A percentile compares a stretch with the other conserved stretches of the same genome.
Evolutionary conservation across 2,329 filamentous ascomycete species (phyloP).

Genomic region (Aurifilum marmelostoma): DNA sequence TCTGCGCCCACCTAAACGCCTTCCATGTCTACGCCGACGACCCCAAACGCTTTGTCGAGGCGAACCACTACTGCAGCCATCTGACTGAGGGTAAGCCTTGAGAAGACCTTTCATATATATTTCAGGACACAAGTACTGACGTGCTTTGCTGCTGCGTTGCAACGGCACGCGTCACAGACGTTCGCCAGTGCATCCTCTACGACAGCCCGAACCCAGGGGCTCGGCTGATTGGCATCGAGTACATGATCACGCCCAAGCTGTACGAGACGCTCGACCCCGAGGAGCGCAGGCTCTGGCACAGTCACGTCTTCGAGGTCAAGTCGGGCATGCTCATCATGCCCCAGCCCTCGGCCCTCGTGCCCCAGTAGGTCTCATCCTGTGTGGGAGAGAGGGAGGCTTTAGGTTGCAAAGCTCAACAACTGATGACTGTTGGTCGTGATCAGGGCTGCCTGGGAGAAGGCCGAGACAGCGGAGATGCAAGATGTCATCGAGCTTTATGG

Average conservation of each 20-base stretch:
- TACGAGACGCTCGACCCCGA: slow-evolving; percentile 67
- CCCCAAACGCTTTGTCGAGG: slow-evolving; percentile 68
- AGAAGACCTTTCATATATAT: too few relatives aligned
- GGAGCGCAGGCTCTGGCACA: slow-evolving; percentile 81
- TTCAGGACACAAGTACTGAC: background rate
- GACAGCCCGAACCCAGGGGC: slow-evolving; percentile 69
- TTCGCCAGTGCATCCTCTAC: slow-evolving; percentile 86
- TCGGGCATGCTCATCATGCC: slow-evolving; percentile 83
- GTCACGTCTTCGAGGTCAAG: slow-evolving; percentile 74
- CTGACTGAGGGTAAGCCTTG: slow-evolving; percentile 58
- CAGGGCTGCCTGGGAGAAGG: slow-evolving; percentile 67
- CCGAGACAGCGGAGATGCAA: slow-evolving; percentile 81
- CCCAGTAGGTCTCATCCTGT: slow-evolving; percentile 40
- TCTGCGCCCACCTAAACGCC: slow-evolving; percentile 86
- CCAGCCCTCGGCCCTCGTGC: slow-evolving; percentile 54
- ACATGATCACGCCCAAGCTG: slow-evolving; percentile 76
- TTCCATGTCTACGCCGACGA: slow-evolving; percentile 83
- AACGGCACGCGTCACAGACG: slow-evolving; percentile 50
- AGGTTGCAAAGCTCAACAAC: too few relatives aligned
- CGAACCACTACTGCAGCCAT: slow-evolving; percentile 86
- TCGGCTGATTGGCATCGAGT: slow-evolving; percentile 81
- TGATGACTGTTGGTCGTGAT: background rate
- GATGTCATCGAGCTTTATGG: slow-evolving; percentile 76
- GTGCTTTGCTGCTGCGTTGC: background rate
- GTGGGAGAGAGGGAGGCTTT: too few relatives aligned